Conservation (phyloP, 345 rosid genomes). For the Isatis tinctoria region DNA sequence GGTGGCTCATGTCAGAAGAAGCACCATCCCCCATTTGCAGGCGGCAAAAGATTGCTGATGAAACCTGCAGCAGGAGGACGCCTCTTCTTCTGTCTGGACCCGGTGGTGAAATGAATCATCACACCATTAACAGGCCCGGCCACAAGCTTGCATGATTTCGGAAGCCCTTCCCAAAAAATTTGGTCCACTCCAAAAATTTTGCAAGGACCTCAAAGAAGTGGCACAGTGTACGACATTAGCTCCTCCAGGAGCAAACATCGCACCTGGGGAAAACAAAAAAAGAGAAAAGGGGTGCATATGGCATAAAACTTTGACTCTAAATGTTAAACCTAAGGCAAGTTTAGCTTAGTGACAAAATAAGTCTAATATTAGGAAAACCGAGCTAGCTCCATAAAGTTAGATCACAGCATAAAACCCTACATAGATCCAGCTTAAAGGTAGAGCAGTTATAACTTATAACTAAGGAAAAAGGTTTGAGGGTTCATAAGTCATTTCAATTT, state of each 20-base stretch:
- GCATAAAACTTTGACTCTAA: slow-evolving; percentile 51
- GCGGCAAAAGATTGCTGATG: slow-evolving; percentile 69
- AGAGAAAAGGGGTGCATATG: slow-evolving; percentile 68
- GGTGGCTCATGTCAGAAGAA: slow-evolving; percentile 81
- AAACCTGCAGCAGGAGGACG: slow-evolving; percentile 88
- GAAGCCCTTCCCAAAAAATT: slow-evolving; percentile 64
- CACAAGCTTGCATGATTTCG: slow-evolving; percentile 64
- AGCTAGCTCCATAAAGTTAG: neutral
- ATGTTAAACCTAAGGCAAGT: slow-evolving; percentile 41
- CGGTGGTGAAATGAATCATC: slow-evolving; percentile 70
- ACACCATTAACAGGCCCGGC: slow-evolving; percentile 81
- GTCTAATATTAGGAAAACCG: neutral
- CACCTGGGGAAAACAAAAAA: slow-evolving; percentile 78
- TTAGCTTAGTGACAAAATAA: neutral
- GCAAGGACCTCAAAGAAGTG: slow-evolving; percentile 69
- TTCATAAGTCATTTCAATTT: neutral
- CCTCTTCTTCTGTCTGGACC: slow-evolving; percentile 64
- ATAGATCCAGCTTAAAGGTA: neutral
- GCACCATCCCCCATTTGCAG: slow-evolving; percentile 92
- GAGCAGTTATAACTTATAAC: neutral
- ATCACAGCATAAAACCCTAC: neutral
- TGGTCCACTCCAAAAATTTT: slow-evolving; percentile 71
- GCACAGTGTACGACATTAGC: slow-evolving; percentile 99
- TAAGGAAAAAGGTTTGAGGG: neutral
- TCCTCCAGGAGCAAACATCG: slow-evolving; percentile 85